phyloP scores from a whole-genome alignment of 139 green algal species.

The Edaphochlamys debaryana region DNA sequence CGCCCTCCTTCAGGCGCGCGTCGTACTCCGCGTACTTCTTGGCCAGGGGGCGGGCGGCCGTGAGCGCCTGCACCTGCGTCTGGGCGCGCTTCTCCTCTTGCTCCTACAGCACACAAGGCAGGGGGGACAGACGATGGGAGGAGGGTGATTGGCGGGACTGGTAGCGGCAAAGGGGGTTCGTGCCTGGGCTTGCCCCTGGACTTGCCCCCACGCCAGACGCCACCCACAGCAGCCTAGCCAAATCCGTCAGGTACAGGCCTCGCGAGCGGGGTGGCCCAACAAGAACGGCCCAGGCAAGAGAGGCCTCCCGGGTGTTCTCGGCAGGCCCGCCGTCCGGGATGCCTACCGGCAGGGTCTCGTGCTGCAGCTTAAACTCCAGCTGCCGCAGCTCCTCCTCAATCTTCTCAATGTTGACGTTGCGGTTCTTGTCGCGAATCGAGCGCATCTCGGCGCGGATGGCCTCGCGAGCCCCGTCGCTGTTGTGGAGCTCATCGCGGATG shows the following conservation, averaged over 20 bases:
- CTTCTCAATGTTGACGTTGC: slow-evolving; percentile 39
- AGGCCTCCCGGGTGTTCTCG: no score
- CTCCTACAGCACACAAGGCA: no score
- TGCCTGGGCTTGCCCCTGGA: no score
- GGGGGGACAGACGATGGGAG: no score
- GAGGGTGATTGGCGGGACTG: no score
- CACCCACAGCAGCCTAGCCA: no score
- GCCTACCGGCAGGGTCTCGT: slow-evolving; percentile 57
- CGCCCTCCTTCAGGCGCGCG: slow-evolving; percentile 41
- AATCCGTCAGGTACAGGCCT: no score
- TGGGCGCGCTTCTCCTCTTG: slow-evolving; percentile 56
- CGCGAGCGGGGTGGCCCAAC: no score
- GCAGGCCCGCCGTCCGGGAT: no score
- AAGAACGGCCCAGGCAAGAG: no score
- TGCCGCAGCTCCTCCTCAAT: slow-evolving; percentile 45
- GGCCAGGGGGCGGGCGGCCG: slow-evolving; percentile 27
- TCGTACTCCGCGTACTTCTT: slow-evolving; percentile 43
- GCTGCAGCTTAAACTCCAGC: slow-evolving; percentile 62
- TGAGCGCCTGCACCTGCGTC: slow-evolving; percentile 44
- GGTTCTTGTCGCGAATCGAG: slow-evolving; percentile 41
- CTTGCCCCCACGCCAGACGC: no score
- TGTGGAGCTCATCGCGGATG: slow-evolving; percentile 60
- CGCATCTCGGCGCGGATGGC: slow-evolving; percentile 43
- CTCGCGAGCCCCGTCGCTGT: slow-evolving; percentile 35
- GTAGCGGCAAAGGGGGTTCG: no score